Evolutionary conservation across 495 filamentous ascomycete genomes (phyloP), one percentile per base, ranked within the genome.

Genomic region (Astrothelium macrocarpum): DNA sequence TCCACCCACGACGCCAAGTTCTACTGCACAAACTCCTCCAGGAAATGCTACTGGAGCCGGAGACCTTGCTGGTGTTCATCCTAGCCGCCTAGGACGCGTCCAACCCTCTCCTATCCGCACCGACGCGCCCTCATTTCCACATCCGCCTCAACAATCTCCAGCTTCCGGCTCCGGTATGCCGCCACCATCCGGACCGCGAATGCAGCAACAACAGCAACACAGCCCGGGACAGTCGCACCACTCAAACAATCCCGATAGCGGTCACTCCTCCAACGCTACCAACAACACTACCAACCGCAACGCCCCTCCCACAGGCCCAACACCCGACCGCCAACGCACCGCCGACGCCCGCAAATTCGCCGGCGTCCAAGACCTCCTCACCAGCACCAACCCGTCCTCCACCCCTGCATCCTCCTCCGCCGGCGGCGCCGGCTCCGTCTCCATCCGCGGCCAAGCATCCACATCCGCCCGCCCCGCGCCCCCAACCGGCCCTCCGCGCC

Each of bases 61-160:
- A 46, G 53, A 66, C 45, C 61, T 62, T 5, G 26, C 70, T 18
- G 63, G 67, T 28, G 64, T 74, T 26, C 74, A 76, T 62, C 74
- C 74, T 2, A 74, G 71, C 60, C 73, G 73, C 0, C 34, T 72
- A 56, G 61, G 29, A 16, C 60, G 69, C 32, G 60, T 73, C 58
- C 46, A 60, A 23, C 32, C 34, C n/a, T 64, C 65, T 2, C 65
- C 64, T 25, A 46, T 70, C 29, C 71, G 71, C 32, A 72, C 70
- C 3, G 64, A 73, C 28, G 28, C 66, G 16, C 64, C 53, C 9
- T 31, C 59, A 32, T n/a, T 49, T 25, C 32, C 29, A 25, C 53
- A 60, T 5, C 28, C 4, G 39, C 60, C 32, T 32, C 43, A 20
- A 45, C 59, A 53, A 11, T 42, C 64, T 25, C 43, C 32, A 4